A percentile compares a stretch with the other conserved stretches of the same genome.
Conservation (phyloP, 2,329 filamentous ascomycete species). For the Myriosclerotinia duriaeana region DNA sequence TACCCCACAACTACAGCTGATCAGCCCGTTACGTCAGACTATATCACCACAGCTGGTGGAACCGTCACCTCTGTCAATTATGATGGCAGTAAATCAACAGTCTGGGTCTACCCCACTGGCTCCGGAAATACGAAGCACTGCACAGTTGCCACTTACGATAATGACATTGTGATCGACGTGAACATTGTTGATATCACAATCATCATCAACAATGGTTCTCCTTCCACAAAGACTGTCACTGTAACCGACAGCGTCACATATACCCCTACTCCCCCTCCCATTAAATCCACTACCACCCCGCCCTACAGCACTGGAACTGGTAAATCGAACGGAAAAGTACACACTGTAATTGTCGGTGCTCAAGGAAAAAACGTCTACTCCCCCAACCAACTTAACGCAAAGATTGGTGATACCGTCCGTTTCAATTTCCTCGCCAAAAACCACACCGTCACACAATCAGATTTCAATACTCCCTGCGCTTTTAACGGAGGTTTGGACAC, state of each 20-base stretch:
- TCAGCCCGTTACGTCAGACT: neutral
- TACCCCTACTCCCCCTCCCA: neutral
- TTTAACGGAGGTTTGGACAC: constrained; percentile 65
- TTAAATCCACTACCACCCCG: neutral
- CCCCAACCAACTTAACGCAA: constrained; percentile 58
- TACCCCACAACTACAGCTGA: neutral
- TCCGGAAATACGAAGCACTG: constrained; percentile 23
- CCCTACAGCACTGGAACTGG: neutral
- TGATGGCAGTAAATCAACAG: constrained; percentile 21
- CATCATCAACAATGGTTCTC: neutral
- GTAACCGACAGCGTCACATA: neutral
- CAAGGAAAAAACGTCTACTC: constrained; percentile 45
- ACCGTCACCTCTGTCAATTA: constrained; percentile 2
- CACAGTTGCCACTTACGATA: constrained; percentile 28
- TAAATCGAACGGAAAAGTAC: neutral
- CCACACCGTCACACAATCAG: constrained; percentile 71
- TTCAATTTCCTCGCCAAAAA: constrained; percentile 71
- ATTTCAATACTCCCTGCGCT: constrained; percentile 62
- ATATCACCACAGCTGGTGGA: neutral
- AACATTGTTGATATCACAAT: constrained; percentile 20
- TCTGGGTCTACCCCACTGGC: constrained; percentile 31
- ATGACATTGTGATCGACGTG: constrained; percentile 24
- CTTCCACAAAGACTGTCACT: neutral
- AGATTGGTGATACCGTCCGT: constrained; percentile 65
- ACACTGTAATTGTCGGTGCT: constrained; percentile 8